Conservation (phyloP, 441 rosid genomes). For the Erodium texanum region DNA sequence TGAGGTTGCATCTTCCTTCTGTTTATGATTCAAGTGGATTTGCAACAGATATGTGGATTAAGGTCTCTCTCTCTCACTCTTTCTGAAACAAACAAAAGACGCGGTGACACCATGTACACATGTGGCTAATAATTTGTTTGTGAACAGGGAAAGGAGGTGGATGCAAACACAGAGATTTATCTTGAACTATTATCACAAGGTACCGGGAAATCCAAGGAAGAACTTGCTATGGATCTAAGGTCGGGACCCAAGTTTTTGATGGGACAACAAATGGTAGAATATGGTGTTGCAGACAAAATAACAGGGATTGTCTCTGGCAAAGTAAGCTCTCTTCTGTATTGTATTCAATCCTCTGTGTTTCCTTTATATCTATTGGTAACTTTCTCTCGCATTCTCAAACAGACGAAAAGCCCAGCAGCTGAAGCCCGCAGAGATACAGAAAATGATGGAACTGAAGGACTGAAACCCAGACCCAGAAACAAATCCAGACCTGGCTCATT, state of each 20-base stretch:
- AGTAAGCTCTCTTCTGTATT: no score
- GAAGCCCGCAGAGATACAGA: no score
- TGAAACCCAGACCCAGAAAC: no score
- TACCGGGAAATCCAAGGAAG: constrained; percentile 68
- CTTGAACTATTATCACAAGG: constrained; percentile 62
- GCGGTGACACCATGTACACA: no score
- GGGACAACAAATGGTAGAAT: constrained; percentile 66
- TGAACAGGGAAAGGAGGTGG: constrained; percentile 70
- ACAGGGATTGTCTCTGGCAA: constrained; percentile 12
- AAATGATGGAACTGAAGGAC: no score
- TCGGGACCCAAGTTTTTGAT: constrained; percentile 45
- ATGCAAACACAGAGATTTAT: constrained; percentile 53
- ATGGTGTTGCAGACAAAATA: constrained; percentile 78
- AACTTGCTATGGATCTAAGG: constrained; percentile 53
- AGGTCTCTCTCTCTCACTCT: constrained; percentile 30
- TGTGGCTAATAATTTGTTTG: no score
- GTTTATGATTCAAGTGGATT: constrained; percentile 65
- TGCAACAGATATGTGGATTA: constrained; percentile 74
- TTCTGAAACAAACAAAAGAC: background rate
- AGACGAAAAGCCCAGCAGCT: no score
- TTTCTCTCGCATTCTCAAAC: no score
- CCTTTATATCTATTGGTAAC: no score
- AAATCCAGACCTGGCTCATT: no score
- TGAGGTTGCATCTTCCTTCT: constrained; percentile 67
- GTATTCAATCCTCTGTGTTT: no score